Evolutionary conservation across 2,329 filamentous ascomycete genomes (phyloP).

Genomic region (Peltaster fructicola): DNA sequence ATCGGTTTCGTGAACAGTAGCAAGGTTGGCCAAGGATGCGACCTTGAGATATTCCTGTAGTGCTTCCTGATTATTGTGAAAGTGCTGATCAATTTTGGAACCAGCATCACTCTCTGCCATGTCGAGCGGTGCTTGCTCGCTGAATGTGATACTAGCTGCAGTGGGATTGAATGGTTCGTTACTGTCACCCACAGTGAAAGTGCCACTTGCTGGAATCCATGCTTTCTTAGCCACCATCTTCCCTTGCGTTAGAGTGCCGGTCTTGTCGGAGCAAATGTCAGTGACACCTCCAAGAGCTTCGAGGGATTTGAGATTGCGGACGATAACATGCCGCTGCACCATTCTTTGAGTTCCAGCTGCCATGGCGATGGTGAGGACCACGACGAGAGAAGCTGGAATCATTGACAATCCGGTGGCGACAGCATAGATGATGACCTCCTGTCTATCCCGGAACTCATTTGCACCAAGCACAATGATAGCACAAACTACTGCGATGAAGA

Average conservation of each 20-base stretch:
- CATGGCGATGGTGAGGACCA: conserved; percentile 23
- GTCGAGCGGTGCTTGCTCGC: conserved; percentile 5
- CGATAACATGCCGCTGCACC: conserved; percentile 46
- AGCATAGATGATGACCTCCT: conserved; percentile 49
- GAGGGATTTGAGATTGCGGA: conserved; percentile 46
- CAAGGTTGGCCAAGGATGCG: conserved; percentile 48
- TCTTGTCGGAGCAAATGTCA: conserved; percentile 55
- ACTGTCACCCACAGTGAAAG: conserved; percentile 40
- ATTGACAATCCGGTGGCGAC: conserved; percentile 43
- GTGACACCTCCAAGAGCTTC: conserved; percentile 48
- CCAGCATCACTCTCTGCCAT: conserved; percentile 4
- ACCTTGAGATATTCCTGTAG: conserved; percentile 39
- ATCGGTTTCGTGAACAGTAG: conserved; percentile 39
- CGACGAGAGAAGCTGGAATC: conserved; percentile 37
- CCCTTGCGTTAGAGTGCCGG: conserved; percentile 37
- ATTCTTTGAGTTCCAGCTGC: conserved; percentile 45
- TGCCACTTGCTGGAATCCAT: conserved; percentile 44
- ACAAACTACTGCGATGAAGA: conserved; percentile 53
- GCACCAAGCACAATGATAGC: conserved; percentile 52
- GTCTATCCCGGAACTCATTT: conserved; percentile 34
- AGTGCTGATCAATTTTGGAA: too few relatives aligned
- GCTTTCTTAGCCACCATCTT: conserved; percentile 47
- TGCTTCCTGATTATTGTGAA: too few relatives aligned
- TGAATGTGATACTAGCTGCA: conserved; percentile 38
- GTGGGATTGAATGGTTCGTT: conserved; percentile 42